A percentile compares a stretch with the other conserved stretches of the same genome.
phyloP scores from a whole-genome alignment of 139 green algal genomes.

The Zygnema circumcarinatum region DNA sequence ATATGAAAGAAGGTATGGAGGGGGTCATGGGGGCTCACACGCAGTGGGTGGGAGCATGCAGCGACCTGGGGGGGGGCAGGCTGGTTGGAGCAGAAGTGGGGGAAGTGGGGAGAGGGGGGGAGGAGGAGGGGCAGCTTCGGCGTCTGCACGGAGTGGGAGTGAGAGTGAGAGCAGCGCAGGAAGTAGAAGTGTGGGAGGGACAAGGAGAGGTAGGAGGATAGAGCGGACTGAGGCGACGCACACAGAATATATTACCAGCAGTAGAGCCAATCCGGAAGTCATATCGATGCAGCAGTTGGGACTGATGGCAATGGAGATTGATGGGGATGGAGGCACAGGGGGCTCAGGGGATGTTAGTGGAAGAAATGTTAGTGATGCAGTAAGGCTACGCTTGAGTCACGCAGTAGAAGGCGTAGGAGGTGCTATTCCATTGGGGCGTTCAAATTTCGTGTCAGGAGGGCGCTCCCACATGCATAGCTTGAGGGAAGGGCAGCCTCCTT shows the following conservation, averaged over 20 bases:
- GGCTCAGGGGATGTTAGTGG: too few relatives aligned
- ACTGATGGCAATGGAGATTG: not conserved
- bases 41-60: too few relatives aligned
- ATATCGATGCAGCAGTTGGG: conserved; percentile 15
- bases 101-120: conserved; percentile 10
- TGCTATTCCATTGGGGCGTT: too few relatives aligned
- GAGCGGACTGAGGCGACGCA: not conserved
- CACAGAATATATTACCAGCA: conserved; percentile 22
- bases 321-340: not conserved
- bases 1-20: not conserved
- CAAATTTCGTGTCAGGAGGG: too few relatives aligned
- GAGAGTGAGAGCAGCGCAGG: not conserved
- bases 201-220: not conserved
- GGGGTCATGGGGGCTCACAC: not conserved
- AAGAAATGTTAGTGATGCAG: too few relatives aligned
- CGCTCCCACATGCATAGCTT: too few relatives aligned
- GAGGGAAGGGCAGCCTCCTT: too few relatives aligned
- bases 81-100: not conserved
- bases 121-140: not conserved
- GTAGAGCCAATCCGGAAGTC: not conserved
- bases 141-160: conserved; percentile 2
- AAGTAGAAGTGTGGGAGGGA: not conserved
- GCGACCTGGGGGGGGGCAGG: too few relatives aligned
- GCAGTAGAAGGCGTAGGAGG: too few relatives aligned
- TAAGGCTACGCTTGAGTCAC: too few relatives aligned